Evolutionary conservation across 2,329 filamentous ascomycete species (phyloP), one percentile per base, ranked within the genome.

Genomic region (Cadophora sp.): DNA sequence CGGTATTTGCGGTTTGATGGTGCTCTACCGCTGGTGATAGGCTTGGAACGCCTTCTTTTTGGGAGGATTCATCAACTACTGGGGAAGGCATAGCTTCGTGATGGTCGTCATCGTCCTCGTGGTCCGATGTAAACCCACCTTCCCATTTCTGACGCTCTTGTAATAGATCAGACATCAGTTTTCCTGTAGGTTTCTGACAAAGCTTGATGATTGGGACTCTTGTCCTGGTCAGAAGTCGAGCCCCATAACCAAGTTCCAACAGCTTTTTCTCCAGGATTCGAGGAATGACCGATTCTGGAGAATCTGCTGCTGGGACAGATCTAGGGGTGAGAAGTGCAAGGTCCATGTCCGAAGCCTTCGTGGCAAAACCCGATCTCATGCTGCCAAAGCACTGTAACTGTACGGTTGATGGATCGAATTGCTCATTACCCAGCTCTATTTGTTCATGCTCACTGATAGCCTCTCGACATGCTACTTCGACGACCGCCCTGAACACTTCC

Each of bases 331-430:
- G 82, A 40, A 97, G 85, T 9, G 91, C 92, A 34, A 97, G 86
- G 79, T 97, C 94, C 91, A 97, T 93, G 75, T 97, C 94, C 1
- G 94, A 95, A n/a, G 89, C 88, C 74, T 92, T 92, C 12, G 92
- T 93, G 3, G 92, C 94, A 79, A 97, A 97, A 0, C 94, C 94
- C 14, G 93, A 94, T 24, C 88, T 87, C 58, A 97, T 83, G 77
- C 93, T 97, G 5, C 93, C 94, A 76, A 96, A 97, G 75, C 91
- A 93, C 73, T 88, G 88, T 16, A 97, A 82, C 64, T 88, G 83
- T n/a, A 95, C 85, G 62, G 86, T 86, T 11, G 81, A 76, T 27
- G 84, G 76, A 19, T 84, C 80, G 66, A 91, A 89, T 6, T 78
- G 74, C 56, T 81, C 77, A 9, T 85, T 80, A 0, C 70, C 68